phyloP scores from a whole-genome alignment of 2,329 filamentous ascomycete species.

The Phoma sp. region DNA sequence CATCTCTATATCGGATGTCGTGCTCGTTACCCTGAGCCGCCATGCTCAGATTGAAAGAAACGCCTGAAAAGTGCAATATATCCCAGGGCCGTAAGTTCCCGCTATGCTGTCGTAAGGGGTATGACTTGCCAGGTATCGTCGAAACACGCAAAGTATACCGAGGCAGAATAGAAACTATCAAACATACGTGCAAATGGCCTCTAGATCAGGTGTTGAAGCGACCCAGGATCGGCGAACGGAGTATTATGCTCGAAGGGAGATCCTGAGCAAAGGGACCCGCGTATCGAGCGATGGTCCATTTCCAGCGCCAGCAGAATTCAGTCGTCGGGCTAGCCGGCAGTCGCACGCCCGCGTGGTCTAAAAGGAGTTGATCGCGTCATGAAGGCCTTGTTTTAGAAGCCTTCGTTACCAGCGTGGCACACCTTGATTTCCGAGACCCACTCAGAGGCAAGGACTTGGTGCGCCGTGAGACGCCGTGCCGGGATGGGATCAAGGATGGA shows the following conservation, averaged over 20 bases:
- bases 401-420: conserved; percentile 95
- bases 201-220: conserved; percentile 25
- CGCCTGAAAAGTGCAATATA: conserved; percentile 24
- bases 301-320: conserved; percentile 13
- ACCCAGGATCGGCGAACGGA: conserved; percentile 13
- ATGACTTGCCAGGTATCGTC: conserved; percentile 45
- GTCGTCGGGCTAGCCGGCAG: conserved; percentile 1
- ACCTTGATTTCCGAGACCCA: conserved; percentile 98
- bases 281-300: conserved; percentile 15
- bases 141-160: conserved; percentile 32
- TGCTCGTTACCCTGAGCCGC: conserved; percentile 10
- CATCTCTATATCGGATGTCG: conserved; percentile 9
- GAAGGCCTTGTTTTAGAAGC: conserved; percentile 64
- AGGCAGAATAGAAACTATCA: conserved; percentile 27
- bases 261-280: conserved; percentile 16
- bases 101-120: conserved; percentile 48
- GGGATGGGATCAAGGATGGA: conserved; percentile 97
- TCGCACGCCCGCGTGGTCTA: conserved; percentile 24
- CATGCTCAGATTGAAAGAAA: conserved; percentile 10
- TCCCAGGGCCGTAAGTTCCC: conserved; percentile 32
- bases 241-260: conserved; percentile 9
- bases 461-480: conserved; percentile 87
- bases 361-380: conserved; percentile 17
- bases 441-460: conserved; percentile 96
- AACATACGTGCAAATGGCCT: conserved; percentile 26